phyloP scores from a whole-genome alignment of 306 rosid genomes.

The Carpinus viminea region DNA sequence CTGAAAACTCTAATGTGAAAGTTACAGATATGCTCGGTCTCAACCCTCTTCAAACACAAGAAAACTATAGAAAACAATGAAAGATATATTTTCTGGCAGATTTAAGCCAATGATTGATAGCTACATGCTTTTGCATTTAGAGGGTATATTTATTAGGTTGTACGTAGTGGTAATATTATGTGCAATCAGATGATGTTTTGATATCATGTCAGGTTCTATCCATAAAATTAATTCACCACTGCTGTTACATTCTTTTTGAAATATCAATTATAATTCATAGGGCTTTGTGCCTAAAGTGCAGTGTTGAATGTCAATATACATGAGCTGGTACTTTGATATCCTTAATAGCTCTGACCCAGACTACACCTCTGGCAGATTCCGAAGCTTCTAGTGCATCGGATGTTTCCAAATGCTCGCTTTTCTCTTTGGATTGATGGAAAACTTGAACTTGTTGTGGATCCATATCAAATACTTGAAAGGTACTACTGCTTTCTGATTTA shows the following conservation, averaged over 20 bases:
- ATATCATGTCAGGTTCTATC: constrained; percentile 9
- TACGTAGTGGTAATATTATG: background rate
- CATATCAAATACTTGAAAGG: constrained; percentile 92
- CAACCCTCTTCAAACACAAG: background rate
- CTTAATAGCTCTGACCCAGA: constrained; percentile 25
- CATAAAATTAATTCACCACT: background rate
- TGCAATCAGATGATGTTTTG: constrained; percentile 11
- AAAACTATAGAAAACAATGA: background rate
- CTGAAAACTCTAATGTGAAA: background rate
- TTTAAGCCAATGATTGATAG: background rate
- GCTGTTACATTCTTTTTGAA: constrained; percentile 11
- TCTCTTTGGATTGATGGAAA: constrained; percentile 94
- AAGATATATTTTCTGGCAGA: background rate
- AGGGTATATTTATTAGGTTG: background rate
- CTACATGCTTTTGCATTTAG: background rate
- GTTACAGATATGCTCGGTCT: too few species aligned
- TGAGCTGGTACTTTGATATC: constrained; percentile 10
- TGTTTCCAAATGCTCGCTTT: constrained; percentile 87
- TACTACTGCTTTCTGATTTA: constrained; percentile 29
- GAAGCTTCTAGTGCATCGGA: constrained; percentile 84
- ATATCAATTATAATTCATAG: background rate
- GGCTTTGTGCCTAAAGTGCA: background rate
- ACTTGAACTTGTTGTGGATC: constrained; percentile 92
- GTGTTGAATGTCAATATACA: constrained; percentile 7
- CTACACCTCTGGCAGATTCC: constrained; percentile 68